Evolutionary conservation across 2,329 filamentous ascomycete genomes (phyloP), one percentile per base, ranked within the genome.

Genomic region (Colletotrichum kahawae): DNA sequence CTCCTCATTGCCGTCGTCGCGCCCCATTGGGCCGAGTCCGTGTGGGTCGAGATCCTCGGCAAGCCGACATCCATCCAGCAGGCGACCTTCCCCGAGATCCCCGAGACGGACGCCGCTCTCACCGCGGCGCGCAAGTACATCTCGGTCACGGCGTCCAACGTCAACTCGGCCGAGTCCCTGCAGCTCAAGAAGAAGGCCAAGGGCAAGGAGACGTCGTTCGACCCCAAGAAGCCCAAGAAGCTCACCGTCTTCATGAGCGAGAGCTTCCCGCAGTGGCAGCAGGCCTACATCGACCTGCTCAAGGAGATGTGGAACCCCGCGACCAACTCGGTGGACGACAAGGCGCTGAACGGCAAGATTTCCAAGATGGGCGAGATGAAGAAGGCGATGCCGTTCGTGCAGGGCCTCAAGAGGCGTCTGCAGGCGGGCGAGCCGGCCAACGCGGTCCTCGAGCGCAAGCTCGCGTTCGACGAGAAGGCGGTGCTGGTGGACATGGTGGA

Each of bases 381-480:
- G 92, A 97, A 97, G 87, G 96, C 95, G 4, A 98, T 98, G 96
- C 97, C 97, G 0, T 98, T 98, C 82, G 93, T 98, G 65, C 96
- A 98, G 86, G 86, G 84, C 8, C 88, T 98, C 75, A 98, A 98
- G 93, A 94, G 91, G 84, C 92, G 95, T 67, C 90, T 99, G 71
- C 89, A 95, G 72, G 88, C 89, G 65, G 93, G 94, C 76, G 92
- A 96, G 85, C 86, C 88, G 16, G 87, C 91, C 2, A 88, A 90
- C 29, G 88, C 86, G 3, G 95, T 98, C 12, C 93, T 98, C 81
- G 92, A 96, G 82, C 91, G 95, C 78, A 95, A 96, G 85, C 88
- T 99, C 76, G 90, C 92, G 1, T 99, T 98, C 83, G 93, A 98
- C 80, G 97, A 99, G 88, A 88, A 92, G 63, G 89, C 90, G 75